A percentile compares a stretch with the other conserved stretches of the same genome.
These are phyloP conservation scores for Myochromella boudieri DNA, from an alignment of 768 basidiomycete species.

Conservation along the genomic window DNA sequence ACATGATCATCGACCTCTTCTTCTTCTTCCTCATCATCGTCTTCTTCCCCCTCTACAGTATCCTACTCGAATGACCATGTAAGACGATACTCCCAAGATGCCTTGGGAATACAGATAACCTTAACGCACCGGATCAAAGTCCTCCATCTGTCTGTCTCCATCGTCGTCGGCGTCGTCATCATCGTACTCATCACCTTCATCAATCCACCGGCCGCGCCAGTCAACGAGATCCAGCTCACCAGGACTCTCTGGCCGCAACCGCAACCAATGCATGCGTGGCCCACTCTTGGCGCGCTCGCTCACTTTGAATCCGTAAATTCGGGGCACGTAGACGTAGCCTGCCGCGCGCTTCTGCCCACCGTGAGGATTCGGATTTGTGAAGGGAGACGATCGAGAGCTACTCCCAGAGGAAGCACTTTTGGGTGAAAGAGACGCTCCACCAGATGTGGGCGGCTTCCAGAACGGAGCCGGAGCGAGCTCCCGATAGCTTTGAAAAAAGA, in stretches of 20 bases:
- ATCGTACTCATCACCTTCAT: slow-evolving; percentile 55
- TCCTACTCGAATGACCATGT: slow-evolving; percentile 36
- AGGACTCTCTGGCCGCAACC: slow-evolving; percentile 78
- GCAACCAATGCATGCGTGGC: slow-evolving; percentile 96
- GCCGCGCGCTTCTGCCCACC: slow-evolving; percentile 88
- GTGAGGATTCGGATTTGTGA: slow-evolving; percentile 85
- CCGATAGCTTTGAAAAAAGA: slow-evolving; percentile 97
- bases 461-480: slow-evolving; percentile 94
- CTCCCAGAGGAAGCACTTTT: slow-evolving; percentile 49
- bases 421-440: slow-evolving; percentile 60
- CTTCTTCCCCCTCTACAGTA: slow-evolving; percentile 47
- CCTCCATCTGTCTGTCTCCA: slow-evolving; percentile 79
- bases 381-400: slow-evolving; percentile 53
- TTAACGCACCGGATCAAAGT: slow-evolving; percentile 74
- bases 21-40: slow-evolving; percentile 63
- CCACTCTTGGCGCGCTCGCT: slow-evolving; percentile 93
- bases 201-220: slow-evolving; percentile 88
- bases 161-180: slow-evolving; percentile 75
- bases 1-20: slow-evolving; percentile 38
- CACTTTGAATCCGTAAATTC: slow-evolving; percentile 98
- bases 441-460: slow-evolving; percentile 68
- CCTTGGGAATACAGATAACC: slow-evolving; percentile 13
- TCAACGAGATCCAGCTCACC: slow-evolving; percentile 87
- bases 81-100: slow-evolving; percentile 5
- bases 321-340: slow-evolving; percentile 84